A percentile compares a stretch with the other conserved stretches of the same genome.
These are phyloP conservation scores for Penicillium sp. DNA, from an alignment of 2,329 filamentous ascomycete species.

Conservation along the genomic window DNA sequence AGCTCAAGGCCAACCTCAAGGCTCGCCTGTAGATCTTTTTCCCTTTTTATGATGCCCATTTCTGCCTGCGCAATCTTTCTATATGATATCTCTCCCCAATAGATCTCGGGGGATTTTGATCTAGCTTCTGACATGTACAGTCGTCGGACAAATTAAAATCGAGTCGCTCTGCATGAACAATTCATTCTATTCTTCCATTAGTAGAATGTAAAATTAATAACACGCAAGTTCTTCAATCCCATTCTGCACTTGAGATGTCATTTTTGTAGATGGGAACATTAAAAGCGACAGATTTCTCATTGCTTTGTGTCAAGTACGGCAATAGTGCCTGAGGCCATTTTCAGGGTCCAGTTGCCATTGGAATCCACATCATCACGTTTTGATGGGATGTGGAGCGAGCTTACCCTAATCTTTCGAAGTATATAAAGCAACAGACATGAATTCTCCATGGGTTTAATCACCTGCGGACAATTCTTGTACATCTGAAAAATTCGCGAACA, in stretches of 20 bases:
- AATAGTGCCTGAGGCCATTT: too few species aligned
- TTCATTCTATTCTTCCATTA: not conserved
- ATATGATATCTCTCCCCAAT: constrained; percentile 17
- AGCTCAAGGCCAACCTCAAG: constrained; percentile 72
- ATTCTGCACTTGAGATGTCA: too few species aligned
- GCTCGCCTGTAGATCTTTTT: constrained; percentile 31
- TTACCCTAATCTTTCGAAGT: not conserved
- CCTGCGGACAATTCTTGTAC: too few species aligned
- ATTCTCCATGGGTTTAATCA: not conserved
- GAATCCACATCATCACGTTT: too few species aligned
- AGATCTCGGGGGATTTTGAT: constrained; percentile 12
- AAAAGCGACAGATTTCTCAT: too few species aligned
- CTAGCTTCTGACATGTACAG: constrained; percentile 20
- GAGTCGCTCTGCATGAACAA: constrained; percentile 3
- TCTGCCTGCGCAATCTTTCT: not conserved
- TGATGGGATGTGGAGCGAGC: not conserved
- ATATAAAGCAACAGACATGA: not conserved
- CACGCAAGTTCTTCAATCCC: not conserved
- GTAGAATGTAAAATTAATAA: not conserved
- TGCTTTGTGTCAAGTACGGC: too few species aligned
- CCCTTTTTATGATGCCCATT: constrained; percentile 10
- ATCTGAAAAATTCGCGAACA: too few species aligned
- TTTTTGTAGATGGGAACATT: too few species aligned
- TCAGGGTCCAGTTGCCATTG: too few species aligned
- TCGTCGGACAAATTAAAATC: constrained; percentile 13